Percentiles rank a stretch among this genome's conserved stretches.
Evolutionary conservation across 2,329 filamentous ascomycete species (phyloP).

Genomic region (Ceratocystis ficicola): DNA sequence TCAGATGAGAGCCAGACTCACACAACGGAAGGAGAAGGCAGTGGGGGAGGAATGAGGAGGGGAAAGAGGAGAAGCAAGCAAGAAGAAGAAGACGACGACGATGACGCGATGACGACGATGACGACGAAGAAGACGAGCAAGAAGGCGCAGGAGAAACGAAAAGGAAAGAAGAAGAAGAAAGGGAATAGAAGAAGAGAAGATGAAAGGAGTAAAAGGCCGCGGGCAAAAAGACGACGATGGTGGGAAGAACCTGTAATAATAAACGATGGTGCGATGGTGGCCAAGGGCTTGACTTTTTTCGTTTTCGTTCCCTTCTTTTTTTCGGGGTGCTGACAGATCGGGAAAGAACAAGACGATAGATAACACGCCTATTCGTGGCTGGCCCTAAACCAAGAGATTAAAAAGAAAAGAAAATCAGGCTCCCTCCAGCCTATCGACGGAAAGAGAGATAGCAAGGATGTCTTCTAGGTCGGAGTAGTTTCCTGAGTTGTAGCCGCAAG

Average conservation of each 20-base stretch:
- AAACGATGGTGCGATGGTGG: neutral
- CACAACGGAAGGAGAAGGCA: slow-evolving; percentile 19
- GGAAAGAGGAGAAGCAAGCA: neutral
- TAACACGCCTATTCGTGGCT: neutral
- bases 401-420: neutral
- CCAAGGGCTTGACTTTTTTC: neutral
- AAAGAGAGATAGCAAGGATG: slow-evolving; percentile 6
- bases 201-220: slow-evolving; percentile 12
- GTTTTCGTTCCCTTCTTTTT: neutral
- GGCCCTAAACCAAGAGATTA: neutral
- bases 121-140: neutral
- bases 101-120: too few species aligned
- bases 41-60: slow-evolving; percentile 6
- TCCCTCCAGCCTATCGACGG: neutral
- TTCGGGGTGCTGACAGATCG: neutral
- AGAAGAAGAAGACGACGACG: neutral
- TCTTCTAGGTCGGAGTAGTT: neutral
- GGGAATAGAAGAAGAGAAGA: neutral
- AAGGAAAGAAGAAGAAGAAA: neutral
- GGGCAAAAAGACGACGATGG: neutral
- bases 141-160: neutral
- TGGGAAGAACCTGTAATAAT: slow-evolving; percentile 26
- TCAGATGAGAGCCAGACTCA: neutral
- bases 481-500: neutral
- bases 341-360: neutral